A percentile compares a stretch with the other conserved stretches of the same genome.
Conservation (phyloP, 73 alveolate species). For the Blepharisma stoltei region DNA sequence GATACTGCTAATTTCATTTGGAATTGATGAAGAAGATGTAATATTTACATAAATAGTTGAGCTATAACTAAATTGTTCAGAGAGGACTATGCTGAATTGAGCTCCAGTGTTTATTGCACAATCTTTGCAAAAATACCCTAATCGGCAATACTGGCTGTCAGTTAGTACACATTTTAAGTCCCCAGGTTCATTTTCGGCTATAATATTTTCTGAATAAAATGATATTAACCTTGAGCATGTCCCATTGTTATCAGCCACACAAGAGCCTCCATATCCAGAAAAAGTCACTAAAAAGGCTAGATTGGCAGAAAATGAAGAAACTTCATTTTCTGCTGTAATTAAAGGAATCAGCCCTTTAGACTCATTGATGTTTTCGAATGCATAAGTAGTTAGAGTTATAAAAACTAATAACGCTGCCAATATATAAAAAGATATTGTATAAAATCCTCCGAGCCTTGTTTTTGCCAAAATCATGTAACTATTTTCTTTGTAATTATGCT, state of each 20-base stretch:
- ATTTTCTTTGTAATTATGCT: neutral
- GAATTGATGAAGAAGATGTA: neutral
- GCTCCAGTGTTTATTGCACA: neutral
- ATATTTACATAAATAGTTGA: neutral
- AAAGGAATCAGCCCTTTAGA: neutral
- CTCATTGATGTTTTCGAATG: neutral
- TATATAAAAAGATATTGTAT: neutral
- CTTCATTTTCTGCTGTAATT: neutral
- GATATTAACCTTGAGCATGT: neutral
- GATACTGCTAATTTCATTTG: neutral
- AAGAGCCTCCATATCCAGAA: neutral
- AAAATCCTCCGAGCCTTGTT: conserved; percentile 22
- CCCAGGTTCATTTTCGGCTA: neutral
- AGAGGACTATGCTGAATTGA: neutral
- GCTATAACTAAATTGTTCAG: neutral
- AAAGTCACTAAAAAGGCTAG: neutral
- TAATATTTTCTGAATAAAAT: neutral
- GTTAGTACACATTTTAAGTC: neutral
- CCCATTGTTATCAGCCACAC: neutral
- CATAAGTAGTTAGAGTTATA: neutral
- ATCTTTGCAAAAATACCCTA: neutral
- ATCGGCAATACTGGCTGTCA: neutral
- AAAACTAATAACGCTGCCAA: neutral
- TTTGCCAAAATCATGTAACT: neutral
- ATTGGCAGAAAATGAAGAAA: neutral